Conservation (phyloP, 2,329 filamentous ascomycete species). For the Sordariomycetes sp. region DNA sequence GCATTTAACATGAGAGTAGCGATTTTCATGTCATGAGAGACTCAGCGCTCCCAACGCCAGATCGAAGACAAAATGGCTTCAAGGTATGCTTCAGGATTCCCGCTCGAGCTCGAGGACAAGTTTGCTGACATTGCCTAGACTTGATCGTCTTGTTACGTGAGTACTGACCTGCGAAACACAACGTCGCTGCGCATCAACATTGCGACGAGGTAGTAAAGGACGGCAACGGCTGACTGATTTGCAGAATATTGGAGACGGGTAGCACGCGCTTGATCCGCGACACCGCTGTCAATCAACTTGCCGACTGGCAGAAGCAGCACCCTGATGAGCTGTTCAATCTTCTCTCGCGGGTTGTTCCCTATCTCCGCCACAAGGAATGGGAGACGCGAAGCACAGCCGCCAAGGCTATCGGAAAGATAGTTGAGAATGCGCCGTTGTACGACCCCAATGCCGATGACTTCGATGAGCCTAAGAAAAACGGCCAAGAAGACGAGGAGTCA, state of each 20-base stretch:
- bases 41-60: too few relatives aligned
- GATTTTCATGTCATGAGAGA: too few relatives aligned
- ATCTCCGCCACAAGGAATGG: conserved; percentile 91
- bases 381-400: conserved; percentile 90
- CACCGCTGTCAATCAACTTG: conserved; percentile 92
- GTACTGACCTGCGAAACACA: conserved; percentile 27
- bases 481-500: too few relatives aligned
- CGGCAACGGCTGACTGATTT: conserved; percentile 1
- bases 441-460: conserved; percentile 62
- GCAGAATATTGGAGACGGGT: conserved; percentile 88
- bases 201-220: not conserved
- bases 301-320: conserved; percentile 96
- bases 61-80: conserved; percentile 48
- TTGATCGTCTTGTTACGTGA: conserved; percentile 82
- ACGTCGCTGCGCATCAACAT: not conserved
- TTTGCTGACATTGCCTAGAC: too few relatives aligned
- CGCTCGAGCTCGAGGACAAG: not conserved
- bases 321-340: conserved; percentile 97
- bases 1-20: too few relatives aligned
- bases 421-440: conserved; percentile 77
- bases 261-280: conserved; percentile 94
- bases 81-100: conserved; percentile 28
- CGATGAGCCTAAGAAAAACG: conserved; percentile 28
- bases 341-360: conserved; percentile 87
- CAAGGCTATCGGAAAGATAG: conserved; percentile 89